Evolutionary conservation across 371 early-diverging fungal species (phyloP), one percentile per base, ranked within the genome.

Genomic region (Mortierella polycephala): DNA sequence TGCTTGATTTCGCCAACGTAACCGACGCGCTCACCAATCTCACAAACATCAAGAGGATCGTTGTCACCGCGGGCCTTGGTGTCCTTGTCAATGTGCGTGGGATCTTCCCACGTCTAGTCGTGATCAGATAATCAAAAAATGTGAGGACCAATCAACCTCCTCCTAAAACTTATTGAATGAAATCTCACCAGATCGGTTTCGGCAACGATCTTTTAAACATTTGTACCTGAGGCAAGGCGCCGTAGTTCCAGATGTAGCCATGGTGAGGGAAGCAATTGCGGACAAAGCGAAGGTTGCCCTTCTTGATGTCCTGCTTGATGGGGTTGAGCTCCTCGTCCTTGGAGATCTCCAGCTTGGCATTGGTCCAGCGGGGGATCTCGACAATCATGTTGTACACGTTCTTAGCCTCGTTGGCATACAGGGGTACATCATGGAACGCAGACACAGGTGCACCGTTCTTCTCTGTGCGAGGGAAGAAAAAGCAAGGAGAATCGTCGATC

Each of bases 201-300:
- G 10, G 46, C n/a, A 5, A 47, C 37, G 18, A 61, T 11, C 18
- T n/a, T 16, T 7, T 21, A 56, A 16, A 47, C n/a, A 44, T 8
- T 12, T 52, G 52, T 86, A 90, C 91, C 85, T 94, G 95, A 46
- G 99, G 99, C 68, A 99, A 86, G 45, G 99, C 99, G 65, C 99
- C 99, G 82, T 99, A 99, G 90, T 99, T 99, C 99, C 99, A 99
- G 80, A 97, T 96, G 88, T 99, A 99, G 49, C 99, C 99, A 75
- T 98, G 96, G 91, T 96, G 96, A n/a, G 99, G 99, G 92, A 99
- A 99, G 81, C 98, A 94, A 87, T 99, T 99, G 75, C 95, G 91
- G 55, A 99, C 99, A 85, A 93, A 99, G 66, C 99, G 91, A 61
- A 98, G 92, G 84, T 98, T 97, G 80, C 96, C 98, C 85, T 99